phyloP scores from a whole-genome alignment of 2,329 filamentous ascomycete genomes.

The Arachnopeziza araneosa region DNA sequence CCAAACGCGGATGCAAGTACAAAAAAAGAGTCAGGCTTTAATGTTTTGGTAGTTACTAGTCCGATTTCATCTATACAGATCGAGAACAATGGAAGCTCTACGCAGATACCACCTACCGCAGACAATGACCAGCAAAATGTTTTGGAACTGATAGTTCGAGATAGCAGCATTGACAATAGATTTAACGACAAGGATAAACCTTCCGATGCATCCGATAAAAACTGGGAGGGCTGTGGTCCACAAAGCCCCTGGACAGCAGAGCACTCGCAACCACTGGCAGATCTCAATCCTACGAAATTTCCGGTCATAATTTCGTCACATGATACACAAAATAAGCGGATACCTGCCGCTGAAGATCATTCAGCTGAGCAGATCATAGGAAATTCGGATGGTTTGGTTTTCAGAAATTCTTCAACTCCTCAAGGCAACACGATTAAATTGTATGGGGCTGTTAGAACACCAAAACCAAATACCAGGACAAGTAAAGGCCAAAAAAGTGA shows the following conservation, averaged over 20 bases:
- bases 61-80: not conserved
- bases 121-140: not conserved
- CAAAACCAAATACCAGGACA: not conserved
- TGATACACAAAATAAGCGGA: not conserved
- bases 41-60: not conserved
- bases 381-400: not conserved
- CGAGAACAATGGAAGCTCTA: not conserved
- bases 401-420: not conserved
- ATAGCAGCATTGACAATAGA: not conserved
- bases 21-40: not conserved
- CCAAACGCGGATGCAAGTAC: not conserved
- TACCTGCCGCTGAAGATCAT: not conserved
- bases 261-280: not conserved
- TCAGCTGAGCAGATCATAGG: not conserved
- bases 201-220: not conserved
- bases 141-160: not conserved
- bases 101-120: not conserved
- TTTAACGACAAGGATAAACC: not conserved
- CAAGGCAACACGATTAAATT: not conserved
- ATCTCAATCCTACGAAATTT: not conserved
- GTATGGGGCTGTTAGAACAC: not conserved
- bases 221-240: not conserved
- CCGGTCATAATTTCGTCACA: not conserved
- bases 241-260: slow-evolving; percentile 4
- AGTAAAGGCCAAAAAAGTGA: not conserved